Percentiles rank a stretch among this genome's conserved stretches.
Conservation (phyloP, 2,329 filamentous ascomycete species). For the Fusarium algeriense region DNA sequence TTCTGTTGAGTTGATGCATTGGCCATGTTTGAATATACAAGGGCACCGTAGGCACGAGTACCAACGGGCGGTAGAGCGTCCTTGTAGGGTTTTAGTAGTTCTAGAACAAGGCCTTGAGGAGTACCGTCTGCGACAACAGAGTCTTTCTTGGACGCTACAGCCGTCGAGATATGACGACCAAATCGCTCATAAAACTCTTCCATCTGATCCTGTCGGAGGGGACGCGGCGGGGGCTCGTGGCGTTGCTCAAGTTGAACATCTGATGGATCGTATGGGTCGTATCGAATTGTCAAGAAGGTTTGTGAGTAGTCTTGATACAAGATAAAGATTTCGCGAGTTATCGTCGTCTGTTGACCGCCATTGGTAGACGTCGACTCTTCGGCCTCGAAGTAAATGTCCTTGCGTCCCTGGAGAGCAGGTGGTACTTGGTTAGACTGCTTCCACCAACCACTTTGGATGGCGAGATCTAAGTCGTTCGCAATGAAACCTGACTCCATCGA, state of each 20-base stretch:
- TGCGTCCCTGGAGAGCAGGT: conserved; percentile 83
- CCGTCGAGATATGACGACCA: conserved; percentile 80
- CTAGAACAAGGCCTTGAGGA: conserved; percentile 79
- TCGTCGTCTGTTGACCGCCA: conserved; percentile 75
- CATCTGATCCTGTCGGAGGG: conserved; percentile 90
- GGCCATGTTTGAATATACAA: conserved; percentile 94
- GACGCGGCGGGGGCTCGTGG: conserved; percentile 85
- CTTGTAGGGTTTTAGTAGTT: conserved; percentile 79
- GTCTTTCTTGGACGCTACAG: conserved; percentile 79
- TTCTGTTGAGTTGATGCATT: conserved; percentile 91
- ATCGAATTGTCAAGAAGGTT: conserved; percentile 85
- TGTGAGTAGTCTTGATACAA: conserved; percentile 97
- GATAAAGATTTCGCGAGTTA: conserved; percentile 87
- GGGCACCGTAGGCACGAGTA: conserved; percentile 88
- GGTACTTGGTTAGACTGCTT: conserved; percentile 82
- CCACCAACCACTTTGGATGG: conserved; percentile 85
- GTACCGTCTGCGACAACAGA: conserved; percentile 86
- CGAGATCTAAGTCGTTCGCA: conserved; percentile 87
- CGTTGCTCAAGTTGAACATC: conserved; percentile 85
- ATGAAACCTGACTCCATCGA: conserved; percentile 86
- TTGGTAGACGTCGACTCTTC: conserved; percentile 80
- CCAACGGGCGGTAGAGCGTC: conserved; percentile 86
- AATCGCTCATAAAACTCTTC: conserved; percentile 86
- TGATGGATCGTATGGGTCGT: conserved; percentile 78
- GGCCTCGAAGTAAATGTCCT: conserved; percentile 84